Evolutionary conservation across 352 stramenopile species (phyloP), one percentile per base, ranked within the genome.

Genomic region (Phytopythium aichiense): DNA sequence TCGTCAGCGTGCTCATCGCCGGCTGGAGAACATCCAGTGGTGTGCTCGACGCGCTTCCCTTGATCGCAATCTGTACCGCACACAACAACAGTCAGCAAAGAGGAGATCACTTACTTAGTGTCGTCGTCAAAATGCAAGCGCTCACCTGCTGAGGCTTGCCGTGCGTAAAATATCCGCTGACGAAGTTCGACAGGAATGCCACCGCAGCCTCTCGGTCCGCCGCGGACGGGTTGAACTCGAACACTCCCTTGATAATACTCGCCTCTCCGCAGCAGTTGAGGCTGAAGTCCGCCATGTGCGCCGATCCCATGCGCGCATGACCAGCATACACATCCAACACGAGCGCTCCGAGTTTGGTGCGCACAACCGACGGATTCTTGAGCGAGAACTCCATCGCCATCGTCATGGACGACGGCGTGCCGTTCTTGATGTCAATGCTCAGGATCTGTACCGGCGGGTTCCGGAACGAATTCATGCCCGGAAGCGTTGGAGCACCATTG

Each of bases 131-230:
- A 20, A 64, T 42, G 28, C 33, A 48, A 48, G 15, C 0, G 37
- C 56, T 53, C 77, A 91, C 85, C 77, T 88, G 55, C 61, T 94
- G 86, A 4, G 73, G 57, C 62, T 73, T 66, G 4, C 79, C 82
- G 53, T 83, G 64, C 3, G 84, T 92, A 54, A 90, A 94, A 67
- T 89, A 94, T 3, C 86, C 86, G 25, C 61, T 85, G 7, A 94
- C 86, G 63, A 94, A 94, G 51, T 92, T 91, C 4, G 86, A 94
- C n/a, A 94, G 66, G 58, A 94, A 94, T 35, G 58, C 74, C 35
- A 76, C 65, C 13, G 81, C 70, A 18, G 59, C 71, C 0, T 49
- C 54, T 16, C 74, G 28, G 42, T 88, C 78, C 2, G 43, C 45
- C 11, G 33, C 31, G 0, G 58, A 56, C 18, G 86, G 86, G 23